These are phyloP conservation scores for Eucalyptus curtisii DNA, from an alignment of 345 rosid species.

Conservation along the genomic window DNA sequence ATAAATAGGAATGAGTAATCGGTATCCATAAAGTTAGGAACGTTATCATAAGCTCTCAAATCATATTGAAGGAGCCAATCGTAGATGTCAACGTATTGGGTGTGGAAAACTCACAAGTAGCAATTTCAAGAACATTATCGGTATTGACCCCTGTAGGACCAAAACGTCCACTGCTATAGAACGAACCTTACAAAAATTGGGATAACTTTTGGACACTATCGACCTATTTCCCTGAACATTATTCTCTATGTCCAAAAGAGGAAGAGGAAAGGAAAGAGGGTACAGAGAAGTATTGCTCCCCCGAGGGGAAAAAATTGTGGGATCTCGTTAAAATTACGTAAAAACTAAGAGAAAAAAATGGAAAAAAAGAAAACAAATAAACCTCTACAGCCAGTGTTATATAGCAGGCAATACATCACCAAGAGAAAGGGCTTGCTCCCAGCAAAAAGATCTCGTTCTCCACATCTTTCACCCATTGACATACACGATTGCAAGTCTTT, in stretches of 20 bases:
- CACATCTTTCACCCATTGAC: slow-evolving; percentile 91
- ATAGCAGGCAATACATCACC: slow-evolving; percentile 36
- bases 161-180: neutral
- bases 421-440: slow-evolving; percentile 97
- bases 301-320: neutral
- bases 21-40: neutral
- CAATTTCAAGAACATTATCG: neutral
- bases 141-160: neutral
- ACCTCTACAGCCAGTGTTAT: slow-evolving; percentile 16
- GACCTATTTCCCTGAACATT: neutral
- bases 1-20: neutral
- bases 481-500: slow-evolving; percentile 82
- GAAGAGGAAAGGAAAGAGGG: neutral
- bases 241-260: neutral
- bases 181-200: neutral
- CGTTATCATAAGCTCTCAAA: neutral
- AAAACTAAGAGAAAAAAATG: neutral
- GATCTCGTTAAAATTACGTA: neutral
- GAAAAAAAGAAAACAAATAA: neutral
- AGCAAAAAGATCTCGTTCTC: slow-evolving; percentile 93
- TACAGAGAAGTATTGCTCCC: neutral
- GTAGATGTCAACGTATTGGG: neutral
- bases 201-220: neutral
- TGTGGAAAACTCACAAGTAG: neutral
- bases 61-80: neutral